Conservation (phyloP, 306 rosid species). For the Dryas drummondii region DNA sequence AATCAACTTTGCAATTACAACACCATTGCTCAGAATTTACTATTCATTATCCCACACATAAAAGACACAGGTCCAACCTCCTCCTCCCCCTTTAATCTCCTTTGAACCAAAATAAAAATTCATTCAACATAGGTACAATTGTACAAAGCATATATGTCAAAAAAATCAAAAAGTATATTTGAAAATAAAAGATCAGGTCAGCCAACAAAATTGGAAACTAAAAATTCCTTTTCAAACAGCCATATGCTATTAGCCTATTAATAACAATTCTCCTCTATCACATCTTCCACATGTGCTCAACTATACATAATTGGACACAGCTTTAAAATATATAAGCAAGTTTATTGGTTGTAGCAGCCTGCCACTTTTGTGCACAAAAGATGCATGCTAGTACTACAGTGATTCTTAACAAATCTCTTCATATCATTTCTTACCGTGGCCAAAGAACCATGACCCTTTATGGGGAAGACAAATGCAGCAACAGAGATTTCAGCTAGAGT, state of each 20-base stretch:
- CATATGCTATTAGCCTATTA: too few species aligned
- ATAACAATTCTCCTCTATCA: not conserved
- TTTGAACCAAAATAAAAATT: too few species aligned
- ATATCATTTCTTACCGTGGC: not conserved
- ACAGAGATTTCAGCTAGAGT: not conserved
- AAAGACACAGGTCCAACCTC: too few species aligned
- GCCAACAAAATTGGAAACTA: too few species aligned
- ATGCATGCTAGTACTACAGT: not conserved
- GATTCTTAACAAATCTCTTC: not conserved
- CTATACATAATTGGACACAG: not conserved
- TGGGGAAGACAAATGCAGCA: not conserved
- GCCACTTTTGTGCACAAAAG: not conserved
- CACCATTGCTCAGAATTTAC: too few species aligned
- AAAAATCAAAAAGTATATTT: too few species aligned
- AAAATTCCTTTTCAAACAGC: too few species aligned
- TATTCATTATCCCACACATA: too few species aligned
- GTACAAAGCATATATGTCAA: too few species aligned
- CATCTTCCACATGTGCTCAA: not conserved
- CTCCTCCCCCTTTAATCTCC: too few species aligned
- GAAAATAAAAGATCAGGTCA: too few species aligned
- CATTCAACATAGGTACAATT: too few species aligned
- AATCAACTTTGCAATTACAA: not conserved
- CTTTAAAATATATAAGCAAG: not conserved
- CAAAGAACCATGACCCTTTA: not conserved
- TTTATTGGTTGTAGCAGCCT: not conserved